These are phyloP conservation scores for Suillus variegatus DNA, from an alignment of 768 basidiomycete species.

Conservation along the genomic window DNA sequence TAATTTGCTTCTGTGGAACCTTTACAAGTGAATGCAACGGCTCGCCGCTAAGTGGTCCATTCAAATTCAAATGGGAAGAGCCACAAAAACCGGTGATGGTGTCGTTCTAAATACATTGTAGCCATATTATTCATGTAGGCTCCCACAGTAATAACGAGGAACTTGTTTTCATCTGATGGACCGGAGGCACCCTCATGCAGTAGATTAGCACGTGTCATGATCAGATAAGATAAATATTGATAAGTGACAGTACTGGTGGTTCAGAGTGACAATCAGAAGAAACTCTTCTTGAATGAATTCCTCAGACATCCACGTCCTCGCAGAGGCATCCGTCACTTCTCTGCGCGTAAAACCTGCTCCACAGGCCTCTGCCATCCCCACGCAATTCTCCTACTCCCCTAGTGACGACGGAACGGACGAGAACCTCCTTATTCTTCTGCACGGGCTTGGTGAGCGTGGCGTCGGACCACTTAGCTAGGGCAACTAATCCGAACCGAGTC, in stretches of 20 bases:
- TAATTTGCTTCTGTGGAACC: background rate
- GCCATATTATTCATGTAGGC: background rate
- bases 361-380: constrained; percentile 43
- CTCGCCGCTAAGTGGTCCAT: background rate
- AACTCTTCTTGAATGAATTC: background rate
- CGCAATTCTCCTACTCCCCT: constrained; percentile 65
- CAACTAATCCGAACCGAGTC: constrained; percentile 5
- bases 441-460: constrained; percentile 70
- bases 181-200: background rate
- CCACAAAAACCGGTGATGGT: background rate
- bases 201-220: background rate
- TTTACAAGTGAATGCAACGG: background rate
- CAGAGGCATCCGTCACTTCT: constrained; percentile 14
- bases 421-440: constrained; percentile 81
- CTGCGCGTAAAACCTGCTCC: constrained; percentile 53
- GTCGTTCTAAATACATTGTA: background rate
- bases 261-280: too few species aligned
- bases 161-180: background rate
- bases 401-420: constrained; percentile 86
- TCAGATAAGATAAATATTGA: background rate
- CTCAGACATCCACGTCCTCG: constrained; percentile 21
- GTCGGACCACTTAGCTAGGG: background rate
- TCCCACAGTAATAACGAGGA: background rate
- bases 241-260: background rate
- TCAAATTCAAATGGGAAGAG: background rate